phyloP scores from a whole-genome alignment of 2,329 filamentous ascomycete species.

The Fusarium verrucosum region DNA sequence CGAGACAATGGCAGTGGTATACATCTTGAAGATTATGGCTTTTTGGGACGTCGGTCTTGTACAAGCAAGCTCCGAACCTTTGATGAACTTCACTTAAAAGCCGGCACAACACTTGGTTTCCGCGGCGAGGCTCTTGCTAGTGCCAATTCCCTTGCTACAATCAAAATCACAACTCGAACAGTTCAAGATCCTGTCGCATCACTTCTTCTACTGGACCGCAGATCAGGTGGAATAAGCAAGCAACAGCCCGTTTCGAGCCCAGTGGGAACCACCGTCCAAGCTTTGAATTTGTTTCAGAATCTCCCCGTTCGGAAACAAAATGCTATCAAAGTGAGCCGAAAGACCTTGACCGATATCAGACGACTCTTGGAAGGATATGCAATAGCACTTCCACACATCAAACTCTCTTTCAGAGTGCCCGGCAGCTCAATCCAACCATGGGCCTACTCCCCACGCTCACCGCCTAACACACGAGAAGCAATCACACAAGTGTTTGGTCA shows the following conservation, averaged over 20 bases:
- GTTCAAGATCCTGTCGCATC: conserved; percentile 68
- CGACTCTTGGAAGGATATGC: conserved; percentile 70
- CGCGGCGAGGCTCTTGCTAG: conserved; percentile 78
- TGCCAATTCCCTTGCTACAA: conserved; percentile 66
- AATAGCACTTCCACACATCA: conserved; percentile 70
- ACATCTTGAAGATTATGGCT: conserved; percentile 65
- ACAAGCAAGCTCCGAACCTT: conserved; percentile 78
- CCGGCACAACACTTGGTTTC: conserved; percentile 74
- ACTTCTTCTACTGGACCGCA: conserved; percentile 54
- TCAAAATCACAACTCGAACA: conserved; percentile 72
- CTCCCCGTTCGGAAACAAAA: conserved; percentile 71
- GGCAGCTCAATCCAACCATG: conserved; percentile 64
- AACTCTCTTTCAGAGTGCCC: conserved; percentile 67
- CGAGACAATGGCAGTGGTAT: conserved; percentile 81
- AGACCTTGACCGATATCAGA: conserved; percentile 66
- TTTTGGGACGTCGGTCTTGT: conserved; percentile 71
- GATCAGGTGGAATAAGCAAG: conserved; percentile 45
- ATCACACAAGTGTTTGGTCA: conserved; percentile 70
- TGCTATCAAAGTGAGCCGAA: conserved; percentile 65
- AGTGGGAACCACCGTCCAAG: conserved; percentile 74
- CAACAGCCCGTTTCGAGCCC: conserved; percentile 59
- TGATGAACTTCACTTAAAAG: conserved; percentile 66
- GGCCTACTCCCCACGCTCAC: conserved; percentile 67
- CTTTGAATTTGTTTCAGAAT: conserved; percentile 65
- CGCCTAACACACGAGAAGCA: conserved; percentile 63